Base-by-base conservation (phyloP, 139 green algal species). In the Chlorella sp. region DNA sequence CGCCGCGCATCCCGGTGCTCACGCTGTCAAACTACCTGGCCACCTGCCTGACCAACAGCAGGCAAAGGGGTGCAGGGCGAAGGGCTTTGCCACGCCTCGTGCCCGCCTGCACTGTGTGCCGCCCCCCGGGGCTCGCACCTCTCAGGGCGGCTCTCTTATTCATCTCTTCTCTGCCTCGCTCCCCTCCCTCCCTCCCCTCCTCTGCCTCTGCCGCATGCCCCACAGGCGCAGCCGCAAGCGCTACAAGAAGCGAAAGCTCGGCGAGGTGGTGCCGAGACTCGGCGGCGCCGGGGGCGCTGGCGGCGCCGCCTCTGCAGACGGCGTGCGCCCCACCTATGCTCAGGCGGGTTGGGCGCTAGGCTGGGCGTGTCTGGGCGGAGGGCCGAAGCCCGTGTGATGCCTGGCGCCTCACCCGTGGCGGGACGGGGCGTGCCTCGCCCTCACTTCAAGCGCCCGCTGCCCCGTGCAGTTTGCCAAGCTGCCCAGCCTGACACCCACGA, bases 1-100 rank as follows among this genome's bases (percentile, higher is more conserved):
- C 83, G 21, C 74, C 77, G 2, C 65, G 84, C 63, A 80, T 92
- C 41, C 70, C 68, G 0, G 58, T 61, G 8, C 31, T 41, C 25
- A 55, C 82, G 67, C 77, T 93, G 15, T 83, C 68, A 60, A 51
- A 61, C 53, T 89, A 92, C 67, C 81, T 93, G 41, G 51, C 59
- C 38, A 66, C 46, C 25, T 87, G 84, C 0, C 81, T 93, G 33
- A 75, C 83, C 42, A 67, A 64, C 68, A 77, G 63, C 67, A 73
- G 8, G 60, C 45, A 60, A 3, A 23, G 33, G 2, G 50, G 7
- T 46, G 25, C 21, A 25, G 27, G 68, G 21, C 43, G 31, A 19
- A 17, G n/a, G 17, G 35, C n/a, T 9, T 14, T 71, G 36, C 48
- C 8, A n/a, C 63, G 40, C 55, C 29, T 71, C 27, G 21, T 67